These are phyloP conservation scores for Leccinum boreale DNA, from an alignment of 768 basidiomycete species.

Conservation along the genomic window DNA sequence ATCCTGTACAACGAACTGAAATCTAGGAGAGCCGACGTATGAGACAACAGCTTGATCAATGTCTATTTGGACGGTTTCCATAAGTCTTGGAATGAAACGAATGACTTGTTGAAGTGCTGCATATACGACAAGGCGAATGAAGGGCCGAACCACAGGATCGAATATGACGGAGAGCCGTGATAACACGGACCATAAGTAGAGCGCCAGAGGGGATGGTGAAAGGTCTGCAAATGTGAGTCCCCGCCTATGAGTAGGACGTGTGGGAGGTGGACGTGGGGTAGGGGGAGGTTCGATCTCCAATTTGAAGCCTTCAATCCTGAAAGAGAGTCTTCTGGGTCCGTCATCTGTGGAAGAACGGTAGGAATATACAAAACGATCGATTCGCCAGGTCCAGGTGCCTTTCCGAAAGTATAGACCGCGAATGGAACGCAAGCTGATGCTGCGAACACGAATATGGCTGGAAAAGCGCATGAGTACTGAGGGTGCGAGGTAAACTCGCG, in stretches of 20 bases:
- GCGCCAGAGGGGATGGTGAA: conserved; percentile 35
- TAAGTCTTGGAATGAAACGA: conserved; percentile 63
- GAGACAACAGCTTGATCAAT: conserved; percentile 52
- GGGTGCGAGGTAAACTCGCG: conserved; percentile 66
- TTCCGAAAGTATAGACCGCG: conserved; percentile 69
- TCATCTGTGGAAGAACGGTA: conserved; percentile 51
- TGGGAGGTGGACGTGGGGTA: conserved; percentile 11
- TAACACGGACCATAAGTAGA: conserved; percentile 31
- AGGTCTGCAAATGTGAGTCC: conserved; percentile 42
- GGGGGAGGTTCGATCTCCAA: conserved; percentile 41
- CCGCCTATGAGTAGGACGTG: conserved; percentile 33
- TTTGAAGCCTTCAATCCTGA: conserved; percentile 60
- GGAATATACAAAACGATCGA: conserved; percentile 64
- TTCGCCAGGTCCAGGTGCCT: conserved; percentile 50
- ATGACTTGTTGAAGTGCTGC: conserved; percentile 56
- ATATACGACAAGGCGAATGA: conserved; percentile 54
- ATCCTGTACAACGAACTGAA: conserved; percentile 48
- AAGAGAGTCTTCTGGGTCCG: conserved; percentile 51
- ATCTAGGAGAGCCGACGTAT: conserved; percentile 49
- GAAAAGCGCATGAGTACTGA: conserved; percentile 59
- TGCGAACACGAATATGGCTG: conserved; percentile 61
- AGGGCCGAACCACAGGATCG: conserved; percentile 62
- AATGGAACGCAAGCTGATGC: conserved; percentile 73
- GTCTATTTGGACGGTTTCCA: conserved; percentile 66
- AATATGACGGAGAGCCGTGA: conserved; percentile 40